Conservation (phyloP, 2,329 filamentous ascomycete genomes). For the Xenoacremonium recifei region DNA sequence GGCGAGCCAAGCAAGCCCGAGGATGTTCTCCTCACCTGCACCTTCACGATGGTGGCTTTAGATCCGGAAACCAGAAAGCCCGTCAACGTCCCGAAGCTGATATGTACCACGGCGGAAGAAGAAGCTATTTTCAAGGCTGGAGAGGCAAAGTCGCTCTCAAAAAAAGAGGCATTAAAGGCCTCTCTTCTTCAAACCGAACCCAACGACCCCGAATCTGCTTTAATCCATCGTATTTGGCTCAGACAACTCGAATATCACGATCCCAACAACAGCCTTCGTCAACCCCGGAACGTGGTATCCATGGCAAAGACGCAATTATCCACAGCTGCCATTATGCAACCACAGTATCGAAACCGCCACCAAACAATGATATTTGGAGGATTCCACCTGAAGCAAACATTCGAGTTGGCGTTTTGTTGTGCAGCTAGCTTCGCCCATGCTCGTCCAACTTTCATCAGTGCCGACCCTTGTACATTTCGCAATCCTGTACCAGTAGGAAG, state of each 20-base stretch:
- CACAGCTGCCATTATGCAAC: slow-evolving; percentile 29
- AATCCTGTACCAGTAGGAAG: slow-evolving; percentile 30
- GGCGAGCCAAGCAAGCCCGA: slow-evolving; percentile 50
- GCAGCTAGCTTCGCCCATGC: slow-evolving; percentile 31
- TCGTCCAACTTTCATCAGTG: slow-evolving; percentile 28
- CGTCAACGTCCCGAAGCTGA: slow-evolving; percentile 22
- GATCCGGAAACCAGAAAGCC: slow-evolving; percentile 28
- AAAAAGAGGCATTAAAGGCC: slow-evolving; percentile 21
- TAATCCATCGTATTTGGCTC: slow-evolving; percentile 30
- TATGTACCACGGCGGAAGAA: slow-evolving; percentile 25
- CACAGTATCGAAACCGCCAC: slow-evolving; percentile 28
- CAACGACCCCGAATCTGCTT: slow-evolving; percentile 25
- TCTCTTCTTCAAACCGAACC: slow-evolving; percentile 27
- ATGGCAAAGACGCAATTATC: slow-evolving; percentile 28
- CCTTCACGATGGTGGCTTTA: slow-evolving; percentile 30
- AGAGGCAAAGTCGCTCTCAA: slow-evolving; percentile 24
- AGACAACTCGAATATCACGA: slow-evolving; percentile 28
- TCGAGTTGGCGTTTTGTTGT: slow-evolving; percentile 30
- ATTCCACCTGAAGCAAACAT: slow-evolving; percentile 30
- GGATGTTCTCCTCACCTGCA: slow-evolving; percentile 44
- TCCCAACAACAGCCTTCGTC: slow-evolving; percentile 23
- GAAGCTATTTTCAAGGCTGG: slow-evolving; percentile 25
- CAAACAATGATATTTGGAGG: slow-evolving; percentile 32
- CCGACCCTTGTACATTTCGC: slow-evolving; percentile 29
- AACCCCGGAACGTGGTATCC: slow-evolving; percentile 23